A percentile compares a stretch with the other conserved stretches of the same genome.
These are phyloP conservation scores for Backusella westeae DNA, from an alignment of 192 early-diverging fungal genomes.

Conservation along the genomic window DNA sequence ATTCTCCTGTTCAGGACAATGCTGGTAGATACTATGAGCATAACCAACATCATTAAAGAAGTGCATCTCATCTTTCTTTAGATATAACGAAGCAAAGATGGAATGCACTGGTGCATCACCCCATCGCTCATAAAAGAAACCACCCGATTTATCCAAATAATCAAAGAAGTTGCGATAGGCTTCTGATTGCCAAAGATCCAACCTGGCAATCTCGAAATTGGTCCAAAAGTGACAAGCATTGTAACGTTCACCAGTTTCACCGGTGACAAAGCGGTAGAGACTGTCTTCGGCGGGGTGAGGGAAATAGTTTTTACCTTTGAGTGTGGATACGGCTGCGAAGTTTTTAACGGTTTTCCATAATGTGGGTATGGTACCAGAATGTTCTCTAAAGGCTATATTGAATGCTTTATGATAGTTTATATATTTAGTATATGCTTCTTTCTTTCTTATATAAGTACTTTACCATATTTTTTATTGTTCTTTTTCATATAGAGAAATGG, in stretches of 20 bases:
- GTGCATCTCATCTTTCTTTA: constrained; percentile 59
- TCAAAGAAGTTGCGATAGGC: constrained; percentile 60
- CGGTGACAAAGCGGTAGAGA: constrained; percentile 49
- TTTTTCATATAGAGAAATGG: constrained; percentile 51
- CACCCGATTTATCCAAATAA: constrained; percentile 57
- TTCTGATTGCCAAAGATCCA: constrained; percentile 53
- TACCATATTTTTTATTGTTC: constrained; percentile 45
- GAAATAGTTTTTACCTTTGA: constrained; percentile 33
- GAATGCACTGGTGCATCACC: constrained; percentile 75
- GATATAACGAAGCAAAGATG: constrained; percentile 55
- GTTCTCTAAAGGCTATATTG: constrained; percentile 72
- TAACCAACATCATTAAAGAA: constrained; percentile 77
- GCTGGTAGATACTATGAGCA: constrained; percentile 16
- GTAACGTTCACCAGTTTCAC: constrained; percentile 45
- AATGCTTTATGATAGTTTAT: constrained; percentile 42
- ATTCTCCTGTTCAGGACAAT: constrained; percentile 18
- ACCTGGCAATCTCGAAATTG: constrained; percentile 77
- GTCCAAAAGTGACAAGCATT: constrained; percentile 77
- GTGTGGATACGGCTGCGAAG: constrained; percentile 38
- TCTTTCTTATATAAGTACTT: not conserved
- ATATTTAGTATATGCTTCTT: not conserved
- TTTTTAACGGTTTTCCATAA: constrained; percentile 62
- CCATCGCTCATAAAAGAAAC: constrained; percentile 76
- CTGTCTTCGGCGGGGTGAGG: constrained; percentile 30
- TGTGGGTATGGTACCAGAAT: constrained; percentile 62